Conservation (phyloP, 2,329 filamentous ascomycete species). For the Alternaria burnsii region DNA sequence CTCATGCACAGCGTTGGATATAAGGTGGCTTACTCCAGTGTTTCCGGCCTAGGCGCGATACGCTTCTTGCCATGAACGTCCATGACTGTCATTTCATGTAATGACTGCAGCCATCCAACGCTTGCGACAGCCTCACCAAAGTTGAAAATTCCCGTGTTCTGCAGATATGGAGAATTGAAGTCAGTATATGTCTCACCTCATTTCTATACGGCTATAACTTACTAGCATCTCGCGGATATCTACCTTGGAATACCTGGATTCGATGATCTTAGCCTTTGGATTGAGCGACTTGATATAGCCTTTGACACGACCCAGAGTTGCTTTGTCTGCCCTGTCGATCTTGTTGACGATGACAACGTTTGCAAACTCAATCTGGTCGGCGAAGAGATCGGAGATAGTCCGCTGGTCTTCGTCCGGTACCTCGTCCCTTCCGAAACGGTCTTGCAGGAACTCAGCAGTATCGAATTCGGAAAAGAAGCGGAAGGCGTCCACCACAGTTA, state of each 20-base stretch:
- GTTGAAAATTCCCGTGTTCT: constrained; percentile 70
- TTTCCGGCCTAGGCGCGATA: constrained; percentile 73
- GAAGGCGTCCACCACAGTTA: constrained; percentile 77
- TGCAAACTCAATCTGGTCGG: constrained; percentile 80
- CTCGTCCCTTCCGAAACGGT: constrained; percentile 66
- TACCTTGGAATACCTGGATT: constrained; percentile 67
- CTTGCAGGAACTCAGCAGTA: constrained; percentile 72
- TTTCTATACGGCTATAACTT: not conserved
- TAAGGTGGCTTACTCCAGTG: constrained; percentile 63
- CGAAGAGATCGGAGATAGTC: constrained; percentile 78
- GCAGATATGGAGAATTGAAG: not conserved
- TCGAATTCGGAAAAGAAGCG: constrained; percentile 77
- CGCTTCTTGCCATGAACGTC: constrained; percentile 64
- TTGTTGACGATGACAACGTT: constrained; percentile 79
- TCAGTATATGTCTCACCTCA: not conserved
- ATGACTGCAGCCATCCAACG: constrained; percentile 74
- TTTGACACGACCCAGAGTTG: constrained; percentile 58
- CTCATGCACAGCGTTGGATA: not conserved
- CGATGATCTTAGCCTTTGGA: constrained; percentile 70
- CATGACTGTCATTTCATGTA: constrained; percentile 72
- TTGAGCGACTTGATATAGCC: constrained; percentile 70
- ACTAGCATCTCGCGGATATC: constrained; percentile 68
- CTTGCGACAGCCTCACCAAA: constrained; percentile 70
- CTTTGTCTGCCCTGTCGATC: constrained; percentile 65
- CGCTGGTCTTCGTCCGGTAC: constrained; percentile 71